Evolutionary conservation across 1,139 yeast species (phyloP), one percentile per base, ranked within the genome.

Genomic region (Taiozyma onychis): DNA sequence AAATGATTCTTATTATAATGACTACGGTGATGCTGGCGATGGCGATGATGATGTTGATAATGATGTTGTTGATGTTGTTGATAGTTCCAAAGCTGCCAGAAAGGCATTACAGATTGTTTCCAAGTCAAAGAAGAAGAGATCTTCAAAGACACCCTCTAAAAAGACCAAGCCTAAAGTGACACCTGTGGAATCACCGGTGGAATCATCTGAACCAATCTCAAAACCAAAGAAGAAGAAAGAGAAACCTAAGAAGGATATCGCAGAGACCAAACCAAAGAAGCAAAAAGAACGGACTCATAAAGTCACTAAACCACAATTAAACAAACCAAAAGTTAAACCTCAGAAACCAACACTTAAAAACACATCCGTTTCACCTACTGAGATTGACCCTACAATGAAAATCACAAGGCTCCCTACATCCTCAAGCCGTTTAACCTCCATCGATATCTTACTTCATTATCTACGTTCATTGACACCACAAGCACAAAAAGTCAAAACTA

Each of bases 401-500:
- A 52, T 54, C 11, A 53, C 55, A 6, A 45, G 64, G 45, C 37
- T 59, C 16, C 60, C 62, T 18, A 59, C 59, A 2, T 51, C 68
- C 8, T 39, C 22, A 56, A 58, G 41, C 26, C 54, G 67, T 18
- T 58, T 70, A 8, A 57, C 69, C 10, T 48, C 64, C 11, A 54
- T 63, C 16, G 75, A 71, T 54, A 66, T 70, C 7, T 51, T 71
- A 7, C 54, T 61, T 10, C 72, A 69, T 54, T 56, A 64, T 41
- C 34, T 70, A 11, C 53, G 49, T 13, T 66, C 65, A 32, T 62
- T 61, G 27, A 43, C 49, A 2, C 54, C 61, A 14, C 51, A 9
- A 16, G 16, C 37, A 10, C 14, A 16, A 5, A 28, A 8, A n/a
- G 4, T 35, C 4, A 44, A 44, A 21, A 18, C 13, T 7, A 37